Percentiles rank a stretch among this genome's conserved stretches.
phyloP scores from a whole-genome alignment of 2,329 filamentous ascomycete genomes.

The Colletotrichum siamense region DNA sequence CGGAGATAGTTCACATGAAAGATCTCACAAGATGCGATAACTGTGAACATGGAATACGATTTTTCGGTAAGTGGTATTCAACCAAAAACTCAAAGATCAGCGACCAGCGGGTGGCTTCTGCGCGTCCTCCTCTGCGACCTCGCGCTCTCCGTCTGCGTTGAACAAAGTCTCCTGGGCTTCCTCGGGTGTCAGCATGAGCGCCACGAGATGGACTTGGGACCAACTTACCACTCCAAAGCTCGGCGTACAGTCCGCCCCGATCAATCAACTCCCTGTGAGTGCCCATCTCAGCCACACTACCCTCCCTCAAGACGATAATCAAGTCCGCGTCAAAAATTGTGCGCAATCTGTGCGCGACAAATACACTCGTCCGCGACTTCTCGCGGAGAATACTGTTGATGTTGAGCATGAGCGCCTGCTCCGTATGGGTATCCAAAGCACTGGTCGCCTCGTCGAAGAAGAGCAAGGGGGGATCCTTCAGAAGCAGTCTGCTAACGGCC shows the following conservation, averaged over 20 bases:
- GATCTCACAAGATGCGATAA: background rate
- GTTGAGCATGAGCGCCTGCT: slow-evolving; percentile 87
- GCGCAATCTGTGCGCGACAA: slow-evolving; percentile 88
- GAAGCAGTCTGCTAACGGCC: slow-evolving; percentile 80
- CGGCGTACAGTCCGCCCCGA: slow-evolving; percentile 78
- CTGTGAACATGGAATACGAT: background rate
- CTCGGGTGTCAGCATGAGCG: slow-evolving; percentile 22
- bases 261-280: slow-evolving; percentile 87
- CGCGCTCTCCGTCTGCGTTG: slow-evolving; percentile 49
- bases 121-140: slow-evolving; percentile 50
- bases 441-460: slow-evolving; percentile 98
- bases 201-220: background rate
- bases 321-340: slow-evolving; percentile 94
- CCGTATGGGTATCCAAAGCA: slow-evolving; percentile 90
- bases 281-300: slow-evolving; percentile 85
- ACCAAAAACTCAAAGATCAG: background rate
- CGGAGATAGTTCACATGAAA: background rate
- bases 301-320: slow-evolving; percentile 89
- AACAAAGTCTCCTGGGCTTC: slow-evolving; percentile 69
- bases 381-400: slow-evolving; percentile 93
- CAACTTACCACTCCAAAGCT: slow-evolving; percentile 84
- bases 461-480: slow-evolving; percentile 88
- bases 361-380: slow-evolving; percentile 88
- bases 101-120: slow-evolving; percentile 35
- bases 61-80: background rate